Evolutionary conservation across 108 stramenopile species (phyloP).

Genomic region (Cylindrotheca closterium): DNA sequence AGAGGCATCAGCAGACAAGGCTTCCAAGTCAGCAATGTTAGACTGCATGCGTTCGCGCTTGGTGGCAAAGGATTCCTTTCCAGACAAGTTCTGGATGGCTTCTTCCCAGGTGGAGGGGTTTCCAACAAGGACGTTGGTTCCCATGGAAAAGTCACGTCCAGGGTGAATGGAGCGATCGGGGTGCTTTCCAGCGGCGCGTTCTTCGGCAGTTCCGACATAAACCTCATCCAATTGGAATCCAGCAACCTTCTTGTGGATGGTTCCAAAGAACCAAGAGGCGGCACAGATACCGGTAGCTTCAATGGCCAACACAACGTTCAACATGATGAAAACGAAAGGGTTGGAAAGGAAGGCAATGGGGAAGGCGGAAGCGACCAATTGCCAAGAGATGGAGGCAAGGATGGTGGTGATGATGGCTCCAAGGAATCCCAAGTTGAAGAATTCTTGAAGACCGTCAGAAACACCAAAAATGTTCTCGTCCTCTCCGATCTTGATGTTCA

Average conservation of each 20-base stretch:
- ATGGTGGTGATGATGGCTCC: conserved; percentile 74
- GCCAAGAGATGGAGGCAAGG: conserved; percentile 65
- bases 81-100: neutral
- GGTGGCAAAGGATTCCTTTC: conserved; percentile 2
- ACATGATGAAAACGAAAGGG: conserved; percentile 53
- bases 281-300: conserved; percentile 64
- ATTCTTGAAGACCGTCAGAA: conserved; percentile 46
- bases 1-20: neutral
- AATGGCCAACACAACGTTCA: conserved; percentile 45
- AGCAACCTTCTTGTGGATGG: conserved; percentile 38
- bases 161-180: conserved; percentile 16
- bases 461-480: conserved; percentile 62
- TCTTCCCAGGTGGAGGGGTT: conserved; percentile 25
- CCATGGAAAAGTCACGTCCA: conserved; percentile 6
- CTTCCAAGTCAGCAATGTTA: conserved; percentile 9
- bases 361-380: conserved; percentile 61
- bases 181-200: conserved; percentile 37
- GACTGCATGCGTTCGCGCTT: neutral
- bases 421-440: conserved; percentile 70
- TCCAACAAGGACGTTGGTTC: conserved; percentile 24
- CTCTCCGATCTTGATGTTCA: conserved; percentile 36
- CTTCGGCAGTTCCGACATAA: conserved; percentile 65
- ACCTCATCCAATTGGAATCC: conserved; percentile 61
- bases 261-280: conserved; percentile 65
- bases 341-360: conserved; percentile 64